A percentile compares a stretch with the other conserved stretches of the same genome.
These are phyloP conservation scores for Candida sithepensis DNA, from an alignment of 805 yeast species.

Conservation along the genomic window DNA sequence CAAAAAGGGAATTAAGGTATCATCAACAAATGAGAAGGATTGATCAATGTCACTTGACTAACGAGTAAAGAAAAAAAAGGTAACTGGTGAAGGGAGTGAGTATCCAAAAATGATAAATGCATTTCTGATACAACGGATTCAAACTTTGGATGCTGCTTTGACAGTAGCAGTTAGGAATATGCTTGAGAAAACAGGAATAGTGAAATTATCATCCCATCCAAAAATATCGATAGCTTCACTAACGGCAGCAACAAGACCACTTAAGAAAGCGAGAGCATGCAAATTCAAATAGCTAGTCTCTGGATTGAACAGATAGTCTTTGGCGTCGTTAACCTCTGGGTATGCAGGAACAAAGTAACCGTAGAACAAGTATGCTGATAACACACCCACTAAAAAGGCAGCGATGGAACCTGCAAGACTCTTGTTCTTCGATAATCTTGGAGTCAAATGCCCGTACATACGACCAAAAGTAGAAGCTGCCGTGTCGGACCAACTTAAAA, in stretches of 20 bases:
- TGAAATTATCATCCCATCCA: slow-evolving; percentile 86
- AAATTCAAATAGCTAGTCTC: slow-evolving; percentile 56
- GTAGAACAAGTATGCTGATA: slow-evolving; percentile 65
- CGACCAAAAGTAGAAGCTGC: slow-evolving; percentile 95
- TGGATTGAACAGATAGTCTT: slow-evolving; percentile 63
- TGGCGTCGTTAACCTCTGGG: slow-evolving; percentile 43
- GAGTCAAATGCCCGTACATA: slow-evolving; percentile 77
- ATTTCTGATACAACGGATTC: neutral
- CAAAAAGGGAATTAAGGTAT: neutral
- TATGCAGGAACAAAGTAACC: slow-evolving; percentile 67
- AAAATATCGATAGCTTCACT: slow-evolving; percentile 80
- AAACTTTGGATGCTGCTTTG: slow-evolving; percentile 11
- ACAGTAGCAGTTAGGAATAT: slow-evolving; percentile 41
- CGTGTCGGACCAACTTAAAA: slow-evolving; percentile 95
- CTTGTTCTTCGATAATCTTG: slow-evolving; percentile 68
- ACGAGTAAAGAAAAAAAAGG: neutral
- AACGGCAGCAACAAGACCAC: slow-evolving; percentile 80
- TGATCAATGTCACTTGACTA: neutral
- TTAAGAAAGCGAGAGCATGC: slow-evolving; percentile 48
- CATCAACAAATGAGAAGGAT: neutral
- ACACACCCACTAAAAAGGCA: slow-evolving; percentile 70
- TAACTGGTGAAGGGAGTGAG: too few relatives aligned
- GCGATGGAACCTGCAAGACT: slow-evolving; percentile 90
- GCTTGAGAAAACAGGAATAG: slow-evolving; percentile 87
- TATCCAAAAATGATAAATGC: too few relatives aligned